A percentile compares a stretch with the other conserved stretches of the same genome.
These are phyloP conservation scores for Malania oleifera DNA, from an alignment of 164 flowering plant species.

Conservation along the genomic window DNA sequence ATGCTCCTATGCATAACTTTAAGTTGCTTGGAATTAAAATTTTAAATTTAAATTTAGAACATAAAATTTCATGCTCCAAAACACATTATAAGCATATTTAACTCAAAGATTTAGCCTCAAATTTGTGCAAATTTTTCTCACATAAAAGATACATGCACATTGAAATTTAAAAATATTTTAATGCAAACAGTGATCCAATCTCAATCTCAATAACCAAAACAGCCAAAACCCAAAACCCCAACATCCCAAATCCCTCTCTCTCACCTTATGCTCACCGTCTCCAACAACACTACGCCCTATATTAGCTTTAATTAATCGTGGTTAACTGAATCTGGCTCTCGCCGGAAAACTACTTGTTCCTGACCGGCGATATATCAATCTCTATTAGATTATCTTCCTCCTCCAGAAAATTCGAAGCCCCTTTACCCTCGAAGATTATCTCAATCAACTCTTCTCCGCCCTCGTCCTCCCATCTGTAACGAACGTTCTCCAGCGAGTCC, in stretches of 20 bases:
- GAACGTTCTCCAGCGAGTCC: slow-evolving; percentile 34
- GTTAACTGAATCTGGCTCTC: slow-evolving; percentile 14
- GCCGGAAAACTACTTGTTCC: slow-evolving; percentile 1
- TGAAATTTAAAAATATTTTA: no score
- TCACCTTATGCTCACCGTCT: no score
- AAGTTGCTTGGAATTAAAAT: no score
- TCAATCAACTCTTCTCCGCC: slow-evolving; percentile 55
- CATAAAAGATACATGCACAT: no score
- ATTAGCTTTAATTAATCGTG: neutral
- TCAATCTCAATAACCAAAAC: no score
- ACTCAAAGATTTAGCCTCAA: no score
- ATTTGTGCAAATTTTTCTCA: no score
- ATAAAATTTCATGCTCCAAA: no score
- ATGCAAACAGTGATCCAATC: no score
- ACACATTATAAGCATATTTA: no score
- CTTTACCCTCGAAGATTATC: slow-evolving; percentile 32
- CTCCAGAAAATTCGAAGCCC: slow-evolving; percentile 15
- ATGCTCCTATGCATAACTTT: no score
- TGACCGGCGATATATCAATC: slow-evolving; percentile 52
- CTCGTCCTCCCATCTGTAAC: slow-evolving; percentile 54
- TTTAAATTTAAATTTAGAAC: no score
- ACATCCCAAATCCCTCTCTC: neutral
- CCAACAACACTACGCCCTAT: neutral
- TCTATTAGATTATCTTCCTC: slow-evolving; percentile 76
- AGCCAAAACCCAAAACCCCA: neutral